phyloP scores from a whole-genome alignment of 2,329 filamentous ascomycete species.

The Ophiocordyceps camponoti-saundersi region DNA sequence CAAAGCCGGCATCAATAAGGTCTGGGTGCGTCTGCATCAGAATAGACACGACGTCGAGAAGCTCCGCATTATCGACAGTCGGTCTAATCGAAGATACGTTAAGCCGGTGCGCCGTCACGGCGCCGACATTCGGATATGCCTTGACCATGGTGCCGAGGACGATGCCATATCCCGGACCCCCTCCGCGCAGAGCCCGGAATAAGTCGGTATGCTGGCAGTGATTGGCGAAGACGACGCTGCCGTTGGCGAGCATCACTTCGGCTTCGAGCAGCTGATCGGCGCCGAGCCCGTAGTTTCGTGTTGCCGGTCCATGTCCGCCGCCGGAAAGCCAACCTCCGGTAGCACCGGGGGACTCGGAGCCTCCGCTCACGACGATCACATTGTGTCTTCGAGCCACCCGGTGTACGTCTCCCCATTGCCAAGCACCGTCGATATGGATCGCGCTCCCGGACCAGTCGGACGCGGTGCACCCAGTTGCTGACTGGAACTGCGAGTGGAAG shows the following conservation, averaged over 20 bases:
- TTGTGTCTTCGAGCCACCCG: conserved; percentile 11
- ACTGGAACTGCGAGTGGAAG: conserved; percentile 9
- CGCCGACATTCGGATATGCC: conserved; percentile 11
- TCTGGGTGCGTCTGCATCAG: conserved; percentile 13
- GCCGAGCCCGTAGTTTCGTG: conserved; percentile 21
- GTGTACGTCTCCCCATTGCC: conserved; percentile 17
- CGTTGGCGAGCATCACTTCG: conserved; percentile 20
- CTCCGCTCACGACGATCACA: conserved; percentile 18
- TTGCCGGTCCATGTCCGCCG: conserved; percentile 22
- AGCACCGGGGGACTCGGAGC: conserved; percentile 9
- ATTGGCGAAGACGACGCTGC: conserved; percentile 15
- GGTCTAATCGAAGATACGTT: conserved; percentile 6
- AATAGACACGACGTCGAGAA: conserved; percentile 10
- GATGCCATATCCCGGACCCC: conserved; percentile 15
- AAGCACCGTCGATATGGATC: conserved; percentile 16
- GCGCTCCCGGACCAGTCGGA: conserved; percentile 15
- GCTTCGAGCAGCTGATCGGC: conserved; percentile 26
- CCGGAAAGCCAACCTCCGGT: conserved; percentile 21
- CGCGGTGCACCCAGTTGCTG: conserved; percentile 7
- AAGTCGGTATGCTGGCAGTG: conserved; percentile 16
- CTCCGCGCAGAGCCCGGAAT: conserved; percentile 20
- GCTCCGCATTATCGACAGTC: conserved; percentile 9
- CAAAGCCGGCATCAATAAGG: conserved; percentile 14
- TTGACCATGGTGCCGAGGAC: conserved; percentile 19
- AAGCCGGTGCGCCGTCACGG: conserved; percentile 6